phyloP scores from a whole-genome alignment of 192 early-diverging fungal species.

The Obelidium mucronatum region DNA sequence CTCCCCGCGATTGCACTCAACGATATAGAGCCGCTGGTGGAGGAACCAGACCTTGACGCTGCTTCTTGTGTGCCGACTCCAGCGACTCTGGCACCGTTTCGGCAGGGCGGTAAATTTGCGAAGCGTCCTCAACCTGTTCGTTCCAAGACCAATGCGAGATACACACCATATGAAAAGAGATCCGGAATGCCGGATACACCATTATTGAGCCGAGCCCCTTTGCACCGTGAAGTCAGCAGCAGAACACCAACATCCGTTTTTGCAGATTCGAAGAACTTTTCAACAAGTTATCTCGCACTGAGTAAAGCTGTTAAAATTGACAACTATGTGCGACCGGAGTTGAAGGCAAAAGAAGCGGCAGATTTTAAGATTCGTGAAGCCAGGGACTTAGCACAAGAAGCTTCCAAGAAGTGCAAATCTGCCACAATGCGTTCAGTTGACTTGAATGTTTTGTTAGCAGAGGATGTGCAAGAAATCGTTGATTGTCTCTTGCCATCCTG shows the following conservation, averaged over 20 bases:
- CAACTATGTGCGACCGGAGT: background rate
- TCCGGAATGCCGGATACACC: background rate
- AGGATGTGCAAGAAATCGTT: background rate
- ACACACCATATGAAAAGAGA: background rate
- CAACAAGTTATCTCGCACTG: background rate
- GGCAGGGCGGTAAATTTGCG: background rate
- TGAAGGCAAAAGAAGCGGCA: background rate
- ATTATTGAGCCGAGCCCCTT: background rate
- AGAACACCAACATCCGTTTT: background rate
- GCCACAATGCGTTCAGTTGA: background rate
- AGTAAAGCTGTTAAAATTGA: background rate
- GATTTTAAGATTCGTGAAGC: background rate
- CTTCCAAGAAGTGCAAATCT: background rate
- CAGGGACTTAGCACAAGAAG: background rate
- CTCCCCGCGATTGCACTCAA: background rate
- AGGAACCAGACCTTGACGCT: background rate
- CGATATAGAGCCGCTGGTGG: no score
- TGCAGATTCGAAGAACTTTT: background rate
- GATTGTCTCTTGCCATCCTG: background rate
- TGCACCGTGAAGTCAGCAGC: background rate
- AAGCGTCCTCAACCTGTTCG: background rate
- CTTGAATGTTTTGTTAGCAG: background rate
- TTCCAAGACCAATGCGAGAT: background rate
- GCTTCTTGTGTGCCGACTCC: background rate
- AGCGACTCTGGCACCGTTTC: background rate